These are phyloP conservation scores for Metrosideros polymorpha DNA, from an alignment of 441 rosid genomes.

Conservation along the genomic window DNA sequence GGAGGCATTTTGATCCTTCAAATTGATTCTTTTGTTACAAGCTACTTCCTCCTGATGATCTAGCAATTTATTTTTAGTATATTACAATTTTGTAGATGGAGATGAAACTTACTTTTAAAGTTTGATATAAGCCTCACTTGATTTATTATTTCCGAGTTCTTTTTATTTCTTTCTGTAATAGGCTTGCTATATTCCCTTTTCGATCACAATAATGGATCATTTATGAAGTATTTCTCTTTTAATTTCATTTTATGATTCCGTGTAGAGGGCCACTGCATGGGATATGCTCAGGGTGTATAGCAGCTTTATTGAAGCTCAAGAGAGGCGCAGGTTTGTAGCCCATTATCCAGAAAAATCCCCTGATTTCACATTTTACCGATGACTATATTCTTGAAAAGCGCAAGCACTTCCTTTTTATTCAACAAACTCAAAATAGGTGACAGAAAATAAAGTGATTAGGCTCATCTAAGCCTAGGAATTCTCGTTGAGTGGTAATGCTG, in stretches of 20 bases:
- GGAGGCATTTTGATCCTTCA: not conserved
- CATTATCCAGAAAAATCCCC: not conserved
- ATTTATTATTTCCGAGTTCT: not conserved
- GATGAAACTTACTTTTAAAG: not conserved
- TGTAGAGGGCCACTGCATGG: constrained; percentile 81
- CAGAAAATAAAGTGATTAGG: not conserved
- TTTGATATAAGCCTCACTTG: not conserved
- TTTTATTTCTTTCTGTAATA: not conserved
- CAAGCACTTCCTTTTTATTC: not conserved
- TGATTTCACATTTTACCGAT: not conserved
- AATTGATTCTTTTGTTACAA: not conserved
- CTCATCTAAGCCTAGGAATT: not conserved
- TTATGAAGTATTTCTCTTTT: not conserved
- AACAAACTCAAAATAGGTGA: not conserved
- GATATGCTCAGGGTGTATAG: constrained; percentile 90
- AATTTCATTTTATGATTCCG: not conserved
- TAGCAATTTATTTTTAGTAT: not conserved
- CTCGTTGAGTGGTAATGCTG: not conserved
- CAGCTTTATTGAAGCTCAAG: constrained; percentile 65
- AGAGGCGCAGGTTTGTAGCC: constrained; percentile 64
- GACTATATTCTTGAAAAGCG: not conserved
- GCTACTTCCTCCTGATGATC: not conserved
- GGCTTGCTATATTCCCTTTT: not conserved
- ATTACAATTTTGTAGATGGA: not conserved
- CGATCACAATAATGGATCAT: not conserved